These are phyloP conservation scores for Colletotrichum liaoningense DNA, from an alignment of 2,329 filamentous ascomycete species.

Conservation along the genomic window DNA sequence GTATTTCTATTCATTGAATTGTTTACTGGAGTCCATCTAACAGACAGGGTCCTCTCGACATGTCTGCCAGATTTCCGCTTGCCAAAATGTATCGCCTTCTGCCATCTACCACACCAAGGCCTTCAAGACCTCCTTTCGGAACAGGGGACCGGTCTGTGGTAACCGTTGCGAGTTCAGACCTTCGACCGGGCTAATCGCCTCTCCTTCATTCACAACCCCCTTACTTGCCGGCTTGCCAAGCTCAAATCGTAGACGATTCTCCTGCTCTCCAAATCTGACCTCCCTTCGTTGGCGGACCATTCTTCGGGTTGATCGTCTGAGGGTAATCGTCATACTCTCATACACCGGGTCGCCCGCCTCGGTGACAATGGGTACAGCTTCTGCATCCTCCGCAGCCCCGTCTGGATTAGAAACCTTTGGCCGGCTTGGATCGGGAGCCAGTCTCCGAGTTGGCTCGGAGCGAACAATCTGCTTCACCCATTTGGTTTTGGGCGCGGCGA, in stretches of 20 bases:
- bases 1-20: neutral
- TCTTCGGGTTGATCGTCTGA: constrained; percentile 4
- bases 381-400: neutral
- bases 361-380: constrained; percentile 9
- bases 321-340: constrained; percentile 8
- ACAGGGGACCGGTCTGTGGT: neutral
- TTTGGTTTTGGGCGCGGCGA: neutral
- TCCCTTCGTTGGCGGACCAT: constrained; percentile 24
- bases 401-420: neutral
- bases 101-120: constrained; percentile 8
- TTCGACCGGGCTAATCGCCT: neutral
- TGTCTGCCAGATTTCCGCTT: neutral
- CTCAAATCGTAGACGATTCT: neutral
- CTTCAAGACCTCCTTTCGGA: neutral
- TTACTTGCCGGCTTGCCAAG: neutral
- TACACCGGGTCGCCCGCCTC: constrained; percentile 16
- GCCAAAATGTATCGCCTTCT: neutral
- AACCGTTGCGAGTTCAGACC: neutral
- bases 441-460: neutral
- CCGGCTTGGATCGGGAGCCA: constrained; percentile 1
- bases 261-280: constrained; percentile 3
- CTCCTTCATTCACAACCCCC: neutral
- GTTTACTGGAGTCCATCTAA: neutral
- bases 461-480: constrained; percentile 4
- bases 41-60: neutral